Evolutionary conservation across 192 early-diverging fungal species (phyloP).

Genomic region (Coemansia sp.): DNA sequence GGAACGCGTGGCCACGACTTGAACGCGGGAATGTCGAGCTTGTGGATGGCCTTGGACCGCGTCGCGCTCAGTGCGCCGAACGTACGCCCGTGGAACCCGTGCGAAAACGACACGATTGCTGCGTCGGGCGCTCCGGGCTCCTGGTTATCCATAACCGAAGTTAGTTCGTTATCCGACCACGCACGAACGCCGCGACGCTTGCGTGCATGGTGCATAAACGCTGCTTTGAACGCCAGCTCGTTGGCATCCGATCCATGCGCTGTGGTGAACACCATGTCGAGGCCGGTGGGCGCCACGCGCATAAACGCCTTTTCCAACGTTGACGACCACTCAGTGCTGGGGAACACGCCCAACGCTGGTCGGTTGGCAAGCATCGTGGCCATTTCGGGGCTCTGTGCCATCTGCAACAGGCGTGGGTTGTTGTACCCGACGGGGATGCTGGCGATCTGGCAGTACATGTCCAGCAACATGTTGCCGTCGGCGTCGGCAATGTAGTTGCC

Average conservation of each 20-base stretch:
- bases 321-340: slow-evolving; percentile 62
- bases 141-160: slow-evolving; percentile 64
- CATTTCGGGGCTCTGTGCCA: slow-evolving; percentile 58
- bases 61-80: slow-evolving; percentile 71
- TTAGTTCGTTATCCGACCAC: slow-evolving; percentile 45
- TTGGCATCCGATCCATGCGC: slow-evolving; percentile 76
- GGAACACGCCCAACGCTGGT: slow-evolving; percentile 66
- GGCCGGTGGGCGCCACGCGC: slow-evolving; percentile 63
- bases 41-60: slow-evolving; percentile 69
- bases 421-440: slow-evolving; percentile 77
- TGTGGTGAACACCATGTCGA: slow-evolving; percentile 70
- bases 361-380: slow-evolving; percentile 66
- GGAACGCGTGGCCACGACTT: slow-evolving; percentile 58
- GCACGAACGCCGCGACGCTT: slow-evolving; percentile 48
- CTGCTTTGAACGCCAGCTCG: slow-evolving; percentile 73
- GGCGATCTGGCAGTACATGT: slow-evolving; percentile 72
- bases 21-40: slow-evolving; percentile 75
- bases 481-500: slow-evolving; percentile 76
- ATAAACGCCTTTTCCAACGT: slow-evolving; percentile 63
- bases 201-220: slow-evolving; percentile 65
- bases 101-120: slow-evolving; percentile 64
- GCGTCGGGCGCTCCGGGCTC: slow-evolving; percentile 65
- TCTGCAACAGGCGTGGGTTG: slow-evolving; percentile 57
- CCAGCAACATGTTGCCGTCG: slow-evolving; percentile 69
- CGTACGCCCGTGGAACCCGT: slow-evolving; percentile 67